phyloP scores from a whole-genome alignment of 495 filamentous ascomycete genomes.

The Letharia columbiana region DNA sequence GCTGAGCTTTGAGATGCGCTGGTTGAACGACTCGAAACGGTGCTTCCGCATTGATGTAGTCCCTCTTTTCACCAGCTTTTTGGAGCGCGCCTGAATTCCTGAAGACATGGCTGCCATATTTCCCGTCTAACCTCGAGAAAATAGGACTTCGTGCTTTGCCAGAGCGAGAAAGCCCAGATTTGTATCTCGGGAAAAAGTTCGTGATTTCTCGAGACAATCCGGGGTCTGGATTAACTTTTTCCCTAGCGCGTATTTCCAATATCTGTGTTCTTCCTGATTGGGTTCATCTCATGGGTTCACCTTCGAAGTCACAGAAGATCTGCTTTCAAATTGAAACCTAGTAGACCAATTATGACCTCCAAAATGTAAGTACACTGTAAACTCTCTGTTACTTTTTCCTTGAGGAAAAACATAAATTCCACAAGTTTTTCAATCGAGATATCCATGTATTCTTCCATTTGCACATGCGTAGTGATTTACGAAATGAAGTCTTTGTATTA shows the following conservation, averaged over 20 bases:
- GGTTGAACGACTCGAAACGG: constrained; percentile 84
- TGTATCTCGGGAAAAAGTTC: constrained; percentile 11
- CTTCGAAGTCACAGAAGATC: background rate
- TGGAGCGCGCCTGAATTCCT: constrained; percentile 56
- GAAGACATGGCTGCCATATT: constrained; percentile 52
- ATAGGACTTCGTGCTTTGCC: background rate
- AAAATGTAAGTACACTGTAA: constrained; percentile 53
- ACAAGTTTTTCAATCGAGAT: background rate
- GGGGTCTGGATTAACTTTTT: constrained; percentile 7
- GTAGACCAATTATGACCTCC: constrained; percentile 44
- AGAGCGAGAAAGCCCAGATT: background rate
- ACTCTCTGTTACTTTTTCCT: background rate
- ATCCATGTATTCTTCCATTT: background rate
- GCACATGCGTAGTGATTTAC: too few relatives aligned
- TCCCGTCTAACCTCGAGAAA: background rate
- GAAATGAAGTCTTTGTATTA: background rate
- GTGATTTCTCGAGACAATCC: background rate
- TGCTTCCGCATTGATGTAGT: constrained; percentile 73
- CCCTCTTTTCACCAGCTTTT: constrained; percentile 50
- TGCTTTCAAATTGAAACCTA: background rate
- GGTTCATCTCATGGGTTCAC: background rate
- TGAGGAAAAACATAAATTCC: background rate
- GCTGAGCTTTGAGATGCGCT: constrained; percentile 85
- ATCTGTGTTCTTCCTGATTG: background rate
- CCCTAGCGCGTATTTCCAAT: constrained; percentile 6